phyloP scores from a whole-genome alignment of 2,329 filamentous ascomycete genomes.

The Trichoderma lentiforme region DNA sequence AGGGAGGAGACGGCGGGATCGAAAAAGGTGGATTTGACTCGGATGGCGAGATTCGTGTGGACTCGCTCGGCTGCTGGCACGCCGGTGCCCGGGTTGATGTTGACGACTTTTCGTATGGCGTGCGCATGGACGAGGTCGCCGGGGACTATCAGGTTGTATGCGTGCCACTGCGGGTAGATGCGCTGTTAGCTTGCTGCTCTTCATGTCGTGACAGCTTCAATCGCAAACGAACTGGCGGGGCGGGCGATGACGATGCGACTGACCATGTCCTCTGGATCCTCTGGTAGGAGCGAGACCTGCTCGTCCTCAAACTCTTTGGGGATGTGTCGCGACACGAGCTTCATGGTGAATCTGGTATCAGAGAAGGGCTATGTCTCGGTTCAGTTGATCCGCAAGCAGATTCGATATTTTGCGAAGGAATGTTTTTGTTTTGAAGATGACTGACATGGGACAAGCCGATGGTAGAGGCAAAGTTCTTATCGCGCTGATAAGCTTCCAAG shows the following conservation, averaged over 20 bases:
- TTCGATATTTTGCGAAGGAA: neutral
- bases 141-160: slow-evolving; percentile 57
- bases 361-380: neutral
- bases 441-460: neutral
- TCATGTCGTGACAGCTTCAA: neutral
- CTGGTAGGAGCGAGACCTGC: slow-evolving; percentile 41
- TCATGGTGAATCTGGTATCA: slow-evolving; percentile 30
- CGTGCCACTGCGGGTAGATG: slow-evolving; percentile 48
- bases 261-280: slow-evolving; percentile 48
- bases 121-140: slow-evolving; percentile 54
- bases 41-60: slow-evolving; percentile 56
- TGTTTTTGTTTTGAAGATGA: neutral
- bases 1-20: slow-evolving; percentile 54
- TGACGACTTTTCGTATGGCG: slow-evolving; percentile 54
- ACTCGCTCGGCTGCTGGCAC: slow-evolving; percentile 49
- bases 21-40: slow-evolving; percentile 56
- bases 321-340: slow-evolving; percentile 38
- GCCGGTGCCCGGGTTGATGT: slow-evolving; percentile 48
- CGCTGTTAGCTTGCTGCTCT: neutral
- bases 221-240: slow-evolving; percentile 3
- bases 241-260: slow-evolving; percentile 21
- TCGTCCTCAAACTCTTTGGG: slow-evolving; percentile 40
- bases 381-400: neutral
- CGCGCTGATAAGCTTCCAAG: neutral
- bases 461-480: neutral